Conservation (phyloP, 2,329 filamentous ascomycete genomes). For the Bipolaris sorokiniana region DNA sequence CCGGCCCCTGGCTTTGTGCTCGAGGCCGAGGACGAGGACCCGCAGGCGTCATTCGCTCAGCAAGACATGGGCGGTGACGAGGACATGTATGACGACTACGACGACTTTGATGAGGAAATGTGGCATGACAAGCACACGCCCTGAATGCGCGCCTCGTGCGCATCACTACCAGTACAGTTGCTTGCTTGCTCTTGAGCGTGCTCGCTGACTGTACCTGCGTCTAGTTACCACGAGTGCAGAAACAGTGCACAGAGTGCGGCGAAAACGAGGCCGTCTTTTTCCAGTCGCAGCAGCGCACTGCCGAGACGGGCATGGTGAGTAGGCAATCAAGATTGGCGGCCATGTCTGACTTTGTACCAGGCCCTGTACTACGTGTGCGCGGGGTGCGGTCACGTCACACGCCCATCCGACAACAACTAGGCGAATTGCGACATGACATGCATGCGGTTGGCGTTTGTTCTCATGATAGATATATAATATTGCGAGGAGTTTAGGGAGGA, state of each 20-base stretch:
- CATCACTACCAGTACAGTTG: slow-evolving; percentile 36
- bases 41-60: slow-evolving; percentile 30
- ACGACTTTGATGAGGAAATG: slow-evolving; percentile 37
- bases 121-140: slow-evolving; percentile 40
- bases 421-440: slow-evolving; percentile 20
- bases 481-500: slow-evolving; percentile 35
- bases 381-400: slow-evolving; percentile 87
- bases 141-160: slow-evolving; percentile 29
- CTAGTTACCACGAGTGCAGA: slow-evolving; percentile 89
- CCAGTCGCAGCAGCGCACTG: slow-evolving; percentile 95
- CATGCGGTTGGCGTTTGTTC: slow-evolving; percentile 44
- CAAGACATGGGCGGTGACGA: slow-evolving; percentile 18
- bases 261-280: slow-evolving; percentile 96
- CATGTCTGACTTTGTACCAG: slow-evolving; percentile 39
- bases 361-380: slow-evolving; percentile 76
- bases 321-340: neutral
- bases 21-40: slow-evolving; percentile 51
- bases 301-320: slow-evolving; percentile 94
- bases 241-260: slow-evolving; percentile 81
- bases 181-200: slow-evolving; percentile 47
- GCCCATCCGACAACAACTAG: slow-evolving; percentile 26
- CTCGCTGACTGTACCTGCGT: slow-evolving; percentile 48
- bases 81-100: slow-evolving; percentile 25
- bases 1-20: slow-evolving; percentile 53
- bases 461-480: slow-evolving; percentile 24